Base-by-base conservation (phyloP, 148 eudicot genomes). In the Cornus kousa region DNA sequence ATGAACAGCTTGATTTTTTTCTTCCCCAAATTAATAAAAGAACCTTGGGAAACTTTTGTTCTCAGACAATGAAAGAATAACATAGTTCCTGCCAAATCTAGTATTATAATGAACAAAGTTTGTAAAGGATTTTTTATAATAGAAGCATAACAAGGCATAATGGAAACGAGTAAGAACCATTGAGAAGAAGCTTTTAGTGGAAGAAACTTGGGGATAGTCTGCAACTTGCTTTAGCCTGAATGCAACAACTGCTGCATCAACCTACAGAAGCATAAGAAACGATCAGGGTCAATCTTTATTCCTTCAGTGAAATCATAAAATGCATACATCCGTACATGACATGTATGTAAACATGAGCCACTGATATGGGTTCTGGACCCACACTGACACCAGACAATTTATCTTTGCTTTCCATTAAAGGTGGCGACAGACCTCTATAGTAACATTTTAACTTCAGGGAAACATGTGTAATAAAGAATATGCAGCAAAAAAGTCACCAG, bases 201-300 rank as follows among this genome's bases (percentile, higher is more conserved):
- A 92, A 74, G 96, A 89, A 71, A 95, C 97, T 13, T 78, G 77
- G 55, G 98, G 98, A 76, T 95, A 94, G 71, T 92, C 88, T 59
- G 75, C 83, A 67, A 87, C 86, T 65, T 84, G 88, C 91, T 94
- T 94, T 70, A 94, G 86, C 81, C 82, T 90, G 79, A 94, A 95
- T 66, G 91, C 82, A 48, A 86, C 96, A 75, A 93, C 90, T n/a
- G 98, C 98, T 79, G 95, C 98, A 84, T 95, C 97, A 73, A 95
- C 98, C 98, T 93, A 78, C 70, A 73, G 50, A 69, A 74, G 31
- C 43, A 69, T 23, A 59, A 40, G 19, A 11, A 71, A 37, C 3
- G 19, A 40, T 65, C 73, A 72, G 16, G 10, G n/a, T 17, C 24
- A 74, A 13, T 32, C 20, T 68, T 31, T 53, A 10, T 71, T 48